Percentiles rank a stretch among this genome's conserved stretches.
These are phyloP conservation scores for Zygosaccharomyces sapae DNA, from an alignment of 1,139 yeast species.

Conservation along the genomic window DNA sequence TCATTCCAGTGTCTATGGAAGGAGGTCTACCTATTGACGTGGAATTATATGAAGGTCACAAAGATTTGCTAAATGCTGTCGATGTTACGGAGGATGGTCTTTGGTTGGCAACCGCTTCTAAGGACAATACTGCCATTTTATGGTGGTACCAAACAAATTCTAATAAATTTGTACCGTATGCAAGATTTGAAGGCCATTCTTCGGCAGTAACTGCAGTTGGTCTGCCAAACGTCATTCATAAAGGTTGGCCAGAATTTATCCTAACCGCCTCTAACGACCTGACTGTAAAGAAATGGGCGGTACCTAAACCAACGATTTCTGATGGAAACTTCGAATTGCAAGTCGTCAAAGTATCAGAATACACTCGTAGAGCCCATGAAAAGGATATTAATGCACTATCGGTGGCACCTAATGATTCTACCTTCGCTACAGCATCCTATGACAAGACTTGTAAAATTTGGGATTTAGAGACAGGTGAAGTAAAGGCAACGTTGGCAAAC, in stretches of 20 bases:
- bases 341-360: slow-evolving; percentile 53
- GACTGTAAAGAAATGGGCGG: slow-evolving; percentile 85
- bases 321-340: slow-evolving; percentile 31
- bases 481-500: slow-evolving; percentile 76
- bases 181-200: slow-evolving; percentile 77
- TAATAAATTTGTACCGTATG: slow-evolving; percentile 49
- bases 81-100: slow-evolving; percentile 74
- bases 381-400: slow-evolving; percentile 90
- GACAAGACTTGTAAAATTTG: slow-evolving; percentile 89
- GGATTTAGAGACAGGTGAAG: slow-evolving; percentile 79
- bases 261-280: slow-evolving; percentile 86
- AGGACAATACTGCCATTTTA: slow-evolving; percentile 77
- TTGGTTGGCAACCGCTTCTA: slow-evolving; percentile 93
- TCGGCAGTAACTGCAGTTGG: slow-evolving; percentile 82
- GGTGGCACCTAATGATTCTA: slow-evolving; percentile 81
- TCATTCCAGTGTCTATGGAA: slow-evolving; percentile 40
- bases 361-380: slow-evolving; percentile 94
- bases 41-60: slow-evolving; percentile 70
- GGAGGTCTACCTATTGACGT: slow-evolving; percentile 52
- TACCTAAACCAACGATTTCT: slow-evolving; percentile 44
- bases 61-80: slow-evolving; percentile 74
- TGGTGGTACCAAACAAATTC: slow-evolving; percentile 58
- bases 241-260: slow-evolving; percentile 59
- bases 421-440: slow-evolving; percentile 92
- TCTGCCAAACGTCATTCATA: slow-evolving; percentile 56